Base-by-base conservation (phyloP, 768 basidiomycete genomes). In the Cystobasidium onofrii region DNA sequence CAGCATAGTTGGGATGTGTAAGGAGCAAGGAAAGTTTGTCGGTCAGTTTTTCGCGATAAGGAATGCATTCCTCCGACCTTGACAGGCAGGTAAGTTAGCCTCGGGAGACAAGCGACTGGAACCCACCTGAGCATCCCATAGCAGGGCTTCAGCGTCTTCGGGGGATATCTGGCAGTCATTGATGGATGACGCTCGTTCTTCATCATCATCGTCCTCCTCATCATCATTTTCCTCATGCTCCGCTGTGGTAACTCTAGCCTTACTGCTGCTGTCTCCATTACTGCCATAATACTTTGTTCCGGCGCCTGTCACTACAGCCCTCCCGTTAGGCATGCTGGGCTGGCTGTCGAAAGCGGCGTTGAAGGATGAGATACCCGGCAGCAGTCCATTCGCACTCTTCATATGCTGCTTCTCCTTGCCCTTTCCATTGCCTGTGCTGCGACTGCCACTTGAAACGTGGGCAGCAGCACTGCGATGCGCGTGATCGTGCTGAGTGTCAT, bases 91-190 rank as follows among this genome's bases (percentile, higher is more conserved):
- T 7, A 57, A 13, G n/a, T n/a, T 9, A 57, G 54, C 23, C 23
- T 57, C 9, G 7, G 54, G 10, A 23, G 7, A 34, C 31, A 64
- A 41, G 63, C 4, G 33, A 64, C 33, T 7, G 20, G 10, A 50
- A 67, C 69, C 13, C 12, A 60, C 69, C 69, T 71, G 69, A 20
- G 69, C 69, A 55, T 71, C 69, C 69, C 69, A 71, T 55, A 71
- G 33, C n/a, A 71, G 55, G 9, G 69, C 33, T 23, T 71, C 69
- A 6, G 23, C 52, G 55, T 71, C 69, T 44, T 41, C 57, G 6
- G 57, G 46, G 9, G 46, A 50, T n/a, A 60, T 27, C 2, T 60
- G 2, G 33, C 29, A 7, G 10, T 6, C 31, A n/a, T n/a, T 23
- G 54, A 9, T 23, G 12, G 54, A n/a, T 23, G 29, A 55, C 10